These are phyloP conservation scores for Thyridium curvatum DNA, from an alignment of 2,329 filamentous ascomycete genomes.

Conservation along the genomic window DNA sequence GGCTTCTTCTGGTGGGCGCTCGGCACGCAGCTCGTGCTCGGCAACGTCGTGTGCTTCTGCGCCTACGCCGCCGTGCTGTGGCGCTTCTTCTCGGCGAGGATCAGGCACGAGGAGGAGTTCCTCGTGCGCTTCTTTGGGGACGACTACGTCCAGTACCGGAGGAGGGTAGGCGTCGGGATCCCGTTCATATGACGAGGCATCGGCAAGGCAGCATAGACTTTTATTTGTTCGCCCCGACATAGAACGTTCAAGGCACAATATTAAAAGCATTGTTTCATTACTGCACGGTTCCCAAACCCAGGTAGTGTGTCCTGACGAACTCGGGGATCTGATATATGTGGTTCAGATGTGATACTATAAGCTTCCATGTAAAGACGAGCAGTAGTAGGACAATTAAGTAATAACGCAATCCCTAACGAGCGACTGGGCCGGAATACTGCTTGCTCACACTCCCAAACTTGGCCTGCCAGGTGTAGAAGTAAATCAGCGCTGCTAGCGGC, in stretches of 20 bases:
- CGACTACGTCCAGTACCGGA: constrained; percentile 71
- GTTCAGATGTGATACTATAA: no score
- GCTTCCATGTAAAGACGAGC: no score
- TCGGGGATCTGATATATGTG: no score
- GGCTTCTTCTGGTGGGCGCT: constrained; percentile 98
- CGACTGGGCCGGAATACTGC: no score
- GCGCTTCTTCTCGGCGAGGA: constrained; percentile 74
- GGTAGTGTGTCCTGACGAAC: no score
- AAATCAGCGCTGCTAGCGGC: constrained; percentile 83
- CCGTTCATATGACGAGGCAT: constrained; percentile 55
- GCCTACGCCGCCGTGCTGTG: constrained; percentile 73
- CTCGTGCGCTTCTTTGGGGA: constrained; percentile 77
- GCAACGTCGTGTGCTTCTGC: constrained; percentile 73
- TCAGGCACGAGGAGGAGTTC: constrained; percentile 70
- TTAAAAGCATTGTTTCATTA: no score
- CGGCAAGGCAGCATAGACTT: neutral
- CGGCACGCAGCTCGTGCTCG: constrained; percentile 87
- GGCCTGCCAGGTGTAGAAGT: constrained; percentile 98
- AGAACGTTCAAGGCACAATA: neutral
- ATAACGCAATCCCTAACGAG: no score
- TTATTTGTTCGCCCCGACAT: neutral
- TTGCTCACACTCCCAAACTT: constrained; percentile 82
- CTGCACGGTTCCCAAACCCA: no score
- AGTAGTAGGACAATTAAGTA: no score
- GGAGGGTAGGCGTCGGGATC: constrained; percentile 68